phyloP scores from a whole-genome alignment of 768 basidiomycete species.

The Russula compacta region DNA sequence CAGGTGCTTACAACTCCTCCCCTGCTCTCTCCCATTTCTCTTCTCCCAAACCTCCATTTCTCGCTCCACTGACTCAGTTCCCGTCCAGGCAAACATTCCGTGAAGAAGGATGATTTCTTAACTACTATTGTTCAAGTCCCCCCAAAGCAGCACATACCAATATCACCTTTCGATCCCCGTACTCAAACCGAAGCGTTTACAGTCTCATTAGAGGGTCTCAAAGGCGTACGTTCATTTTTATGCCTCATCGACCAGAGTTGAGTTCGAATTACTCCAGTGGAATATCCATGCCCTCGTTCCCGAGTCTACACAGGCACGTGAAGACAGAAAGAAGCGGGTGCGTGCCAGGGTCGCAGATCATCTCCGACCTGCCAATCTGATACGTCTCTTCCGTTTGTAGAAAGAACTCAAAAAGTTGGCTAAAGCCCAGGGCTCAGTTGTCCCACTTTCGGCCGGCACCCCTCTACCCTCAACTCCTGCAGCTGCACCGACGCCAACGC shows the following conservation, averaged over 20 bases:
- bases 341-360: constrained; percentile 3
- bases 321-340: constrained; percentile 21
- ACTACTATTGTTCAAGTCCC: constrained; percentile 15
- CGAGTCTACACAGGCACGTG: constrained; percentile 20
- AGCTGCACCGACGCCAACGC: constrained; percentile 2
- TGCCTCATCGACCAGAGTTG: background rate
- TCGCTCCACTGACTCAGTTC: background rate
- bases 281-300: constrained; percentile 22
- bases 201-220: constrained; percentile 20
- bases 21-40: background rate
- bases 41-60: too few relatives aligned
- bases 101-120: constrained; percentile 21
- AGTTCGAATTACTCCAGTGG: constrained; percentile 13
- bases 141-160: constrained; percentile 20
- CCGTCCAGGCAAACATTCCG: constrained; percentile 17
- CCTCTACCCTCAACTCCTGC: constrained; percentile 8
- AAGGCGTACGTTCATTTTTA: constrained; percentile 12
- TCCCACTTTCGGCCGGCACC: constrained; percentile 5
- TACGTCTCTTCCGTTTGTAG: background rate
- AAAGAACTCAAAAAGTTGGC: constrained; percentile 22
- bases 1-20: constrained; percentile 11
- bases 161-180: constrained; percentile 15
- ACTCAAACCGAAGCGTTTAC: constrained; percentile 19
- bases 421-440: constrained; percentile 14
- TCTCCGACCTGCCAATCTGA: background rate